Conservation (phyloP, 768 basidiomycete genomes). For the Calvatia gigantea region DNA sequence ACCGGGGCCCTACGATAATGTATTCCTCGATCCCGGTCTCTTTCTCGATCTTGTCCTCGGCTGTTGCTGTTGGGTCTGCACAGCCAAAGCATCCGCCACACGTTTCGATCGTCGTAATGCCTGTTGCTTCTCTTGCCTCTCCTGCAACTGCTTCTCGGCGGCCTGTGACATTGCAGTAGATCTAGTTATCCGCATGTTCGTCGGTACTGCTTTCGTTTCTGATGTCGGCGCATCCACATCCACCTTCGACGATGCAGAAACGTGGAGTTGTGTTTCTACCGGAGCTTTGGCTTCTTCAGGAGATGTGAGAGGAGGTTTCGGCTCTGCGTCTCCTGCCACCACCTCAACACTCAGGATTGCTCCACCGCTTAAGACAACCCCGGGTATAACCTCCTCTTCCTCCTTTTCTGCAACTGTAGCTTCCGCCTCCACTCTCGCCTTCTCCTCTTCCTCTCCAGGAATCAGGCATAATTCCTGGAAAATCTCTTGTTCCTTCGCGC, state of each 20-base stretch:
- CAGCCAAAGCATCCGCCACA: conserved; percentile 56
- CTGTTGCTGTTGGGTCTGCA: conserved; percentile 39
- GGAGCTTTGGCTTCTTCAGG: neutral
- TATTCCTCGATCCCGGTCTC: conserved; percentile 37
- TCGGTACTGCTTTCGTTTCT: neutral
- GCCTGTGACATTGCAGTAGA: neutral
- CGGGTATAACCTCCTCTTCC: conserved; percentile 10
- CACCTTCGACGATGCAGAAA: neutral
- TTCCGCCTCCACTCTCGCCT: conserved; percentile 11
- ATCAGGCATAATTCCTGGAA: conserved; percentile 61
- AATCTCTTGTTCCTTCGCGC: conserved; percentile 67
- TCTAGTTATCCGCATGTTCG: conserved; percentile 2
- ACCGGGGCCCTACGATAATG: conserved; percentile 26
- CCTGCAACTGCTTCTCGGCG: conserved; percentile 1
- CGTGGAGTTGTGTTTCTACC: neutral
- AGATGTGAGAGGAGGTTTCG: neutral
- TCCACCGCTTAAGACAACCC: neutral
- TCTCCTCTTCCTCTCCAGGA: conserved; percentile 29
- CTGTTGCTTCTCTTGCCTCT: conserved; percentile 15
- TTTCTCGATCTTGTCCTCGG: conserved; percentile 19
- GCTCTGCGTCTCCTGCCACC: neutral
- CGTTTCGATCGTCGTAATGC: conserved; percentile 63
- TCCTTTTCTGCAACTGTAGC: conserved; percentile 6
- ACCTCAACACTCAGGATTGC: neutral
- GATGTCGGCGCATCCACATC: neutral